Conservation (phyloP, 2,329 filamentous ascomycete genomes). For the Hysterium pulicare region DNA sequence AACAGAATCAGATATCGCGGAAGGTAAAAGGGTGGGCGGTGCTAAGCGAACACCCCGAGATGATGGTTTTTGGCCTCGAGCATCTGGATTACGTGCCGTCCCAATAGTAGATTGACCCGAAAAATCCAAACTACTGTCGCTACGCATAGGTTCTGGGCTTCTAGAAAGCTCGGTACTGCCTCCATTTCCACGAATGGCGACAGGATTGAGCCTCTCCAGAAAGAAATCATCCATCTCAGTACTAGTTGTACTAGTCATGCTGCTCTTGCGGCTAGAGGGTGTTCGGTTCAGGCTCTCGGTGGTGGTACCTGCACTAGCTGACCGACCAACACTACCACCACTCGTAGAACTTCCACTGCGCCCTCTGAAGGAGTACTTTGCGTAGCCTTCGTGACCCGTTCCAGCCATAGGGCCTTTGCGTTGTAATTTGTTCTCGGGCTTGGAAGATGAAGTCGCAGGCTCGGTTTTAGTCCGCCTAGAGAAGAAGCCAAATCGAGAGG, state of each 20-base stretch:
- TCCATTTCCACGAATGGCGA: conserved; percentile 44
- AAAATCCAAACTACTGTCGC: conserved; percentile 33
- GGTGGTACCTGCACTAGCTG: conserved; percentile 43
- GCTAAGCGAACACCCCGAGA: conserved; percentile 13
- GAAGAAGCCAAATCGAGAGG: conserved; percentile 74
- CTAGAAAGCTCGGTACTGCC: conserved; percentile 34
- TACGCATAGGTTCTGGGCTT: conserved; percentile 36
- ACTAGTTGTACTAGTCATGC: conserved; percentile 40
- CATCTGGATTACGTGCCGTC: conserved; percentile 7
- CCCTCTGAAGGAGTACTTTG: conserved; percentile 61
- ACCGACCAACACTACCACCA: conserved; percentile 46
- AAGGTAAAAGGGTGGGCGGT: conserved; percentile 29
- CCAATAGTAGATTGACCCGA: conserved; percentile 12
- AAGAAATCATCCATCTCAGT: conserved; percentile 46
- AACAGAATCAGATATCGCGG: conserved; percentile 35
- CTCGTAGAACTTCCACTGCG: conserved; percentile 61
- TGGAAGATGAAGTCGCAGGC: conserved; percentile 51
- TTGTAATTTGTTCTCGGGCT: conserved; percentile 52
- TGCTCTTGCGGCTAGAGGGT: conserved; percentile 41
- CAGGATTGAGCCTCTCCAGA: conserved; percentile 43
- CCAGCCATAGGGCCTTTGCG: conserved; percentile 81
- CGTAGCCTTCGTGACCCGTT: conserved; percentile 90
- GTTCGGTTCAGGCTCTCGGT: conserved; percentile 32
- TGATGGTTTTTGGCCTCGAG: conserved; percentile 16
- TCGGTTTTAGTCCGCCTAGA: conserved; percentile 66